Conservation (phyloP, 2,329 filamentous ascomycete species). For the Colletotrichum sp. region DNA sequence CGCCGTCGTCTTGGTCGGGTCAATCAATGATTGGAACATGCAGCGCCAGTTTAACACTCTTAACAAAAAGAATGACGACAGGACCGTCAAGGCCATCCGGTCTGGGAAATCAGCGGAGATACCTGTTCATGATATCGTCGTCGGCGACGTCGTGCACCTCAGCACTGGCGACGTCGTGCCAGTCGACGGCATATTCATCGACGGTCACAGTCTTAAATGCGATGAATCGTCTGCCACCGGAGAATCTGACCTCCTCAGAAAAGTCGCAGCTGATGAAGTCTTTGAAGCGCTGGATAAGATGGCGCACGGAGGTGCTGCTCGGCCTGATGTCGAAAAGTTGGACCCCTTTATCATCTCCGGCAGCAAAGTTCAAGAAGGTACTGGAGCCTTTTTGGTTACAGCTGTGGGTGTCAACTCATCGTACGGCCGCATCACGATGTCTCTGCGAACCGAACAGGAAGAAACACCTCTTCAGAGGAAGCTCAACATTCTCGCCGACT, state of each 20-base stretch:
- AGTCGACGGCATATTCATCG: constrained; percentile 69
- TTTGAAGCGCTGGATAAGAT: constrained; percentile 59
- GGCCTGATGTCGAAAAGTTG: constrained; percentile 2
- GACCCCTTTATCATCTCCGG: constrained; percentile 70
- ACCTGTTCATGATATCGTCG: constrained; percentile 67
- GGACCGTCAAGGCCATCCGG: constrained; percentile 67
- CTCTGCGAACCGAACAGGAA: constrained; percentile 56
- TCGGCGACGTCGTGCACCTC: constrained; percentile 70
- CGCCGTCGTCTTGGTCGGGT: constrained; percentile 65
- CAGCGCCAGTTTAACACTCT: constrained; percentile 65
- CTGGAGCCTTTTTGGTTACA: constrained; percentile 59
- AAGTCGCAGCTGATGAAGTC: constrained; percentile 63
- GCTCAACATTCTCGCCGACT: constrained; percentile 52
- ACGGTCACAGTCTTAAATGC: constrained; percentile 68
- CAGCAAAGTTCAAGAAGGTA: constrained; percentile 59
- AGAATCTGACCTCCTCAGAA: constrained; percentile 73
- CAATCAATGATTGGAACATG: constrained; percentile 67
- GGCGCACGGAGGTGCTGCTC: constrained; percentile 43
- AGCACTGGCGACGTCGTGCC: constrained; percentile 72
- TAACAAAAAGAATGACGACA: constrained; percentile 64
- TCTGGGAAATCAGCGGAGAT: constrained; percentile 66
- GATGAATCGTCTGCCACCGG: constrained; percentile 75
- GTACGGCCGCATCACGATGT: constrained; percentile 62
- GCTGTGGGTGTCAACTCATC: constrained; percentile 60
- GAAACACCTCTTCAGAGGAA: constrained; percentile 60